Evolutionary conservation across 1,139 yeast genomes (phyloP), one percentile per base, ranked within the genome.

Genomic region (Nakaseomyces bracarensis): DNA sequence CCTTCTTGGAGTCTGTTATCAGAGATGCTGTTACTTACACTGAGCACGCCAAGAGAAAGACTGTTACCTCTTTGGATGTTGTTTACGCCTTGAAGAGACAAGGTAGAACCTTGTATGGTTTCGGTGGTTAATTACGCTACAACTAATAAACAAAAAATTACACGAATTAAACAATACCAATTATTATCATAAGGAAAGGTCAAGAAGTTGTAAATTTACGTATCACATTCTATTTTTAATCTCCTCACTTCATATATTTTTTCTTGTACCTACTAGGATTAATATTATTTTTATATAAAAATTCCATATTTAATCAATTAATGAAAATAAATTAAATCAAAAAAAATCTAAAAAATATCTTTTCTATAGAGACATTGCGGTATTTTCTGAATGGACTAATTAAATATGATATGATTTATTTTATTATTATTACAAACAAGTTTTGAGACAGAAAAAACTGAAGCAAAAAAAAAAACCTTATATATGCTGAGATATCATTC

Each of bases 41-140:
- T 58, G 96, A 87, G 75, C 96, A 87, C 79, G 96, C 96, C 66
- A 87, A 87, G 89, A 85, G 96, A 80, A 87, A 87, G 85, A 87
- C 96, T 55, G 96, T 87, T 60, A 87, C 96, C 58, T 86, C 96
- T 52, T 79, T 87, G 66, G 96, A 87, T 68, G 96, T 87, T 56
- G 96, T 87, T 61, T 87, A 87, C 71, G 96, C 96, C 60, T 82
- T 87, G 73, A 87, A 87, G 89, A 85, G 96, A 81, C 96, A 87
- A 76, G 96, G 96, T 68, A 84, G 96, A 75, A 87, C 96, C 75
- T 82, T 87, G 72, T 87, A 87, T 70, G 96, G 96, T 84, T 87
- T 87, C 81, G 96, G 96, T 75, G 96, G 95, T 79, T 87, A 83
- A 44, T 22, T 26, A 6, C 13, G 4, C 4, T 27, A 6, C 13